Evolutionary conservation across 257 asterid species (phyloP), one percentile per base, ranked within the genome.

Genomic region (Gentiana macrophylla): DNA sequence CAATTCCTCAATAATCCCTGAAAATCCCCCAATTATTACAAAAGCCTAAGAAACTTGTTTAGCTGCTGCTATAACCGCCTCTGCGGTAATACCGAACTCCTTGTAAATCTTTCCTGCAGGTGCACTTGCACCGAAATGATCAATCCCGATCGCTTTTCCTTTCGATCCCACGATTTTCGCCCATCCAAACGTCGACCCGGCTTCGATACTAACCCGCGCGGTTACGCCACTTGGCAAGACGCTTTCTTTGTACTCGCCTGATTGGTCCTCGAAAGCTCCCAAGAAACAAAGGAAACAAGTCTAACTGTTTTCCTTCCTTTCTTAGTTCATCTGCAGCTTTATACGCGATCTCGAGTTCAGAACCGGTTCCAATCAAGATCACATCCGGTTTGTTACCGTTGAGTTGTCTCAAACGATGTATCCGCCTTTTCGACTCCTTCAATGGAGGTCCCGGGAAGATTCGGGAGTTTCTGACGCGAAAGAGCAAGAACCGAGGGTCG

Each of bases 121-220:
- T 5, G 89, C 89, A 72, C 89, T 80, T 33, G 93, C 93, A n/a
- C 93, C 93, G 48, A 80, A 83, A 35, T 68, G 66, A 58, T 80
- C 86, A 47, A 83, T 72, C 13, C 89, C 95, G 34, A 88, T 81
- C 11, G 91, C 80, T 72, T 79, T 79, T 9, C 95, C 97, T 69
- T 79, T 71, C 9, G 63, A 3, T 37, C 95, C 95, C 53, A 88
- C 81, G 52, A 73, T 66, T 77, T 70, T 79, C 52, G 58, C 64
- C 97, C 95, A 85, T 8, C 97, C 95, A 7, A 89, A 79, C 37
- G 94, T 80, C 4, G 94, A 35, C 15, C 80, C 97, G 24, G 95
- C 97, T 71, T 89, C 97, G 49, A 89, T 75, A 70, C 95, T 85
- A 32, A 84, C 89, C 64, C 94, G 72, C 57, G 89, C 83, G 3